phyloP scores from a whole-genome alignment of 225 moss, liverwort and hornwort species.

The Ulota crispa region DNA sequence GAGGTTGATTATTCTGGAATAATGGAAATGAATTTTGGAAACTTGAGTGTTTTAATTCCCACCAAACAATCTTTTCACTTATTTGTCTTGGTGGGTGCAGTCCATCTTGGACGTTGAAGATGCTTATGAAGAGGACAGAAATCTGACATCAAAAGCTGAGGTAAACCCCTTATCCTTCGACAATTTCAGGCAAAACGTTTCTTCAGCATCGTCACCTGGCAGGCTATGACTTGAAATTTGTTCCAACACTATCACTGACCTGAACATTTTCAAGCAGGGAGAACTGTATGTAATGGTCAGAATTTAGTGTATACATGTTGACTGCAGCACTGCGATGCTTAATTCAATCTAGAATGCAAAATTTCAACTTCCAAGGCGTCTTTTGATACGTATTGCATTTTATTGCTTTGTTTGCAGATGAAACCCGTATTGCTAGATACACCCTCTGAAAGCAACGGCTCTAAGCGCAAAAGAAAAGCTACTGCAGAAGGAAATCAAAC shows the following conservation, averaged over 20 bases:
- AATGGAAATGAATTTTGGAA: not conserved
- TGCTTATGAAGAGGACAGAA: constrained; percentile 21
- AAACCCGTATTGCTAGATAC: constrained; percentile 25
- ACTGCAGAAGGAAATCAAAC: constrained; percentile 36
- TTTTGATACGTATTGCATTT: constrained; percentile 14
- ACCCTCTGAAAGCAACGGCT: constrained; percentile 36
- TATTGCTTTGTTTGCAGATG: constrained; percentile 28
- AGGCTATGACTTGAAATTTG: not conserved
- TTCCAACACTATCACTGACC: constrained; percentile 7
- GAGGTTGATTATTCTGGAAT: not conserved
- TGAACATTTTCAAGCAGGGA: constrained; percentile 14
- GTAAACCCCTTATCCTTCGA: constrained; percentile 22
- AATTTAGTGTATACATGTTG: not conserved
- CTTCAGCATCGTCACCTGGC: constrained; percentile 3
- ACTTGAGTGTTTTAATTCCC: constrained; percentile 7
- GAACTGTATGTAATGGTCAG: not conserved
- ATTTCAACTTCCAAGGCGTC: not conserved
- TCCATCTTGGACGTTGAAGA: constrained; percentile 30
- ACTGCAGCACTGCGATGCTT: not conserved
- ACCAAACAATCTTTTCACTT: not conserved
- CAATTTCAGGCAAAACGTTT: not conserved
- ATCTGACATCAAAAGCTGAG: constrained; percentile 27
- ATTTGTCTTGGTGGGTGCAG: constrained; percentile 31
- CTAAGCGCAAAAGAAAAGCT: constrained; percentile 42
- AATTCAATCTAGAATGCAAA: not conserved